These are phyloP conservation scores for Rhododendron mucronatum DNA, from an alignment of 148 eudicot species.

Conservation along the genomic window DNA sequence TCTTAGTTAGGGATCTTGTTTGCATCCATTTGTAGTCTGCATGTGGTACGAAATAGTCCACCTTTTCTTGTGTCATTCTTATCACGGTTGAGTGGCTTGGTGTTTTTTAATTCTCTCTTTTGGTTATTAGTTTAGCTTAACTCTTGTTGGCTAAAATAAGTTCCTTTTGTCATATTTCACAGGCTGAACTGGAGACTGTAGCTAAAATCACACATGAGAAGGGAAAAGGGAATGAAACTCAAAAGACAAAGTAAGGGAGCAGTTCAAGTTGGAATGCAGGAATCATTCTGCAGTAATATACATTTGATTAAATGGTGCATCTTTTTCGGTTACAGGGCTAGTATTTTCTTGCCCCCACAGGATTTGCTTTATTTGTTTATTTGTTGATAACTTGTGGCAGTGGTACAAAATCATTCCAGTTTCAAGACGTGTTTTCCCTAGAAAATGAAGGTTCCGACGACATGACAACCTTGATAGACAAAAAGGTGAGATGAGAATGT, in stretches of 20 bases:
- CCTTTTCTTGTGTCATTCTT: background rate
- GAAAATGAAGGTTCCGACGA: conserved; percentile 91
- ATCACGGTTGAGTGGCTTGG: background rate
- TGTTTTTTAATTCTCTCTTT: background rate
- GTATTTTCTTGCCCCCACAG: background rate
- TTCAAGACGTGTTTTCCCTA: conserved; percentile 70
- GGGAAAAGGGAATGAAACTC: conserved; percentile 79
- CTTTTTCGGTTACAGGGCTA: background rate
- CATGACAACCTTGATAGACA: conserved; percentile 72
- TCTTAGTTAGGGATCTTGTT: background rate
- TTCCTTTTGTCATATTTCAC: conserved; percentile 15
- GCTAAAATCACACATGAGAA: conserved; percentile 88
- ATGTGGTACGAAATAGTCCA: background rate
- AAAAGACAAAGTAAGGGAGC: conserved; percentile 53
- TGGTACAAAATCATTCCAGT: conserved; percentile 72
- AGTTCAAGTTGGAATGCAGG: background rate
- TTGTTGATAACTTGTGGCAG: conserved; percentile 35
- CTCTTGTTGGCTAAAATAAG: background rate
- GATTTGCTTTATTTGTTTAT: background rate
- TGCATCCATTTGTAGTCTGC: background rate
- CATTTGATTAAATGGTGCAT: background rate
- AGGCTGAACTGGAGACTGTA: conserved; percentile 93
- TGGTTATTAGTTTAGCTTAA: background rate
- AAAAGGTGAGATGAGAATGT: conserved; percentile 43
- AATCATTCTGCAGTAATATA: background rate